These are phyloP conservation scores for Penicillium verhagenii DNA, from an alignment of 495 filamentous ascomycete genomes.

Conservation along the genomic window DNA sequence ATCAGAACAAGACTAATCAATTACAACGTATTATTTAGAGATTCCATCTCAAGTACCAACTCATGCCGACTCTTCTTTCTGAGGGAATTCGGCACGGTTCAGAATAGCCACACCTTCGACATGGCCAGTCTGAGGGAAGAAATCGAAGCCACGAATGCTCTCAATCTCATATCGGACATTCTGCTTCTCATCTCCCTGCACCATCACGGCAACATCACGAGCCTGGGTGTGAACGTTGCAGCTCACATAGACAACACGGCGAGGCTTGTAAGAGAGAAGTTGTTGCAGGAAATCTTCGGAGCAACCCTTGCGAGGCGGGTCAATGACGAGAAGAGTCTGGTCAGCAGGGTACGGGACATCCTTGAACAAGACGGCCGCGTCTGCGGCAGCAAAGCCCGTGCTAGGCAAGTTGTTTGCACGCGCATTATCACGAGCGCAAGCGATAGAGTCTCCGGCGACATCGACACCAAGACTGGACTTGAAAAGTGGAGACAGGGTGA, in stretches of 20 bases:
- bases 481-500: constrained; percentile 85
- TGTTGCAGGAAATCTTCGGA: constrained; percentile 81
- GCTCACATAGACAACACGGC: constrained; percentile 85
- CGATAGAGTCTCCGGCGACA: constrained; percentile 69
- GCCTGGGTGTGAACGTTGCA: constrained; percentile 99
- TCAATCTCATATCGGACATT: constrained; percentile 78
- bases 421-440: constrained; percentile 75
- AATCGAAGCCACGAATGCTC: constrained; percentile 90
- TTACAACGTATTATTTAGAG: not conserved
- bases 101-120: constrained; percentile 92
- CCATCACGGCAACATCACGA: constrained; percentile 81
- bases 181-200: constrained; percentile 57
- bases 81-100: constrained; percentile 33
- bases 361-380: constrained; percentile 79
- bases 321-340: constrained; percentile 86
- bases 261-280: constrained; percentile 70
- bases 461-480: constrained; percentile 67
- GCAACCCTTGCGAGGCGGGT: constrained; percentile 94
- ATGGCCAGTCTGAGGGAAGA: constrained; percentile 97
- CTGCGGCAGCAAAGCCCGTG: constrained; percentile 78
- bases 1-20: not conserved
- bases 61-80: constrained; percentile 7
- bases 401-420: constrained; percentile 66
- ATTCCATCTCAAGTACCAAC: not conserved
- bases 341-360: constrained; percentile 65